Evolutionary conservation across 495 filamentous ascomycete species (phyloP), one percentile per base, ranked within the genome.

Genomic region (Cenococcum geophilum): DNA sequence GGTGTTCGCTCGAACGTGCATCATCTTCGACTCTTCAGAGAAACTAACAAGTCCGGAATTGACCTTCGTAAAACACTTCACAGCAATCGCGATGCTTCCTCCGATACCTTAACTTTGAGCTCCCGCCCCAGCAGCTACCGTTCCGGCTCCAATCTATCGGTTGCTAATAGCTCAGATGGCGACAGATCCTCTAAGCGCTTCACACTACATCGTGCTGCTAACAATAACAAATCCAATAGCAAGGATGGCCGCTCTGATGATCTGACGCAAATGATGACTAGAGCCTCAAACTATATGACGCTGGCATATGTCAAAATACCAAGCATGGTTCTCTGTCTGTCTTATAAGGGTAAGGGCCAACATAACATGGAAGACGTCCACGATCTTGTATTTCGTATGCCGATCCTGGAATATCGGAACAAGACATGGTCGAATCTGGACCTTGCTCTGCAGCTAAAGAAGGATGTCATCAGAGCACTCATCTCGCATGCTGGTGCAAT

Each of bases 391-490:
- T 98, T 98, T 81, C 86, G 91, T 20, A 83, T 99, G 69, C 93
- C 93, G 6, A 87, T 88, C 16, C 83, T 99, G 42, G 93, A 99
- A 71, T 97, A 96, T 72, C 82, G 89, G 53, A 97, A 99, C 77
- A 97, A 97, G 76, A 97, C 91, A 10, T 99, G 93, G 93, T 97
- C 92, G 18, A 97, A 97, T 72, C 83, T 97, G 8, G 93, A 99
- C 63, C 82, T 99, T 11, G 91, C 92, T 0, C 77, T 97, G 53
- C 86, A 88, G 20, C 77, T 99, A 49, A 97, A 99, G 79, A 90
- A 88, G 65, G 91, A 95, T 57, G 88, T 97, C 64, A 93, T 95
- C 72, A 86, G 87, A 68, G 95, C 95, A 0, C 80, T 98, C 21
- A 92, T 98, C 68, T 92, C 89, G 32, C 93, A 98, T 72, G 89